Base-by-base conservation (phyloP, 495 filamentous ascomycete genomes). In the Talaromyces adpressus region DNA sequence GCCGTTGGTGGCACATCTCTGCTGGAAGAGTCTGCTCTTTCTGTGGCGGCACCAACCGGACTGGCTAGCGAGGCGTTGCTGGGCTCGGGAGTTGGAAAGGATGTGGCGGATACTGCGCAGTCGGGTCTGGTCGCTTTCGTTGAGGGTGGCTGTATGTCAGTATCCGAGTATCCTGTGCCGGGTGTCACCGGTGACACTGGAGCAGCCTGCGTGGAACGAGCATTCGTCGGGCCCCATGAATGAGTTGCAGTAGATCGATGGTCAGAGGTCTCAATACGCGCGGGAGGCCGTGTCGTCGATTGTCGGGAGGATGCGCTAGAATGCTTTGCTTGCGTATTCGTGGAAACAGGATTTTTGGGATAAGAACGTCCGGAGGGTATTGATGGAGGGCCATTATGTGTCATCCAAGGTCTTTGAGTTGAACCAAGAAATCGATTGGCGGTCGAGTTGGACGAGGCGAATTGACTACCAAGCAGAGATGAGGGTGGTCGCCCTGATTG, bases 381-480 rank as follows among this genome's bases (percentile, higher is more conserved):
- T 39, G 58, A 30, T 56, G 57, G 18, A 23, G 4, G n/a, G 39
- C 23, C 20, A 32, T 36, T 56, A 66, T 66, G 51, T 63, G 62
- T 25, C 81, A 92, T 88, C 91, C 91, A 93, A 69, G 84, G 77
- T 67, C 81, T 87, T 70, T 85, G 85, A 63, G 77, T 77, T 52
- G 84, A 81, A 47, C 88, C 86, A 60, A 91, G 76, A 73, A 91
- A 89, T 39, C 82, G 71, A 65, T 79, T 85, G 59, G 85, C 76
- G 14, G 90, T 92, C 54, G 85, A 85, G 73, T 93, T 94, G 16
- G 87, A 87, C 3, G 79, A 77, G 36, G 82, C 83, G 62, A 90
- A 76, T 29, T 56, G 52, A 56, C 27, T 56, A 14, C 52, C 52
- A 56, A 22, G 20, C 20, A 27, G 54, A 34, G 57, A 36, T 45